Conservation (phyloP, 805 yeast genomes). For the Starmerella cellae region DNA sequence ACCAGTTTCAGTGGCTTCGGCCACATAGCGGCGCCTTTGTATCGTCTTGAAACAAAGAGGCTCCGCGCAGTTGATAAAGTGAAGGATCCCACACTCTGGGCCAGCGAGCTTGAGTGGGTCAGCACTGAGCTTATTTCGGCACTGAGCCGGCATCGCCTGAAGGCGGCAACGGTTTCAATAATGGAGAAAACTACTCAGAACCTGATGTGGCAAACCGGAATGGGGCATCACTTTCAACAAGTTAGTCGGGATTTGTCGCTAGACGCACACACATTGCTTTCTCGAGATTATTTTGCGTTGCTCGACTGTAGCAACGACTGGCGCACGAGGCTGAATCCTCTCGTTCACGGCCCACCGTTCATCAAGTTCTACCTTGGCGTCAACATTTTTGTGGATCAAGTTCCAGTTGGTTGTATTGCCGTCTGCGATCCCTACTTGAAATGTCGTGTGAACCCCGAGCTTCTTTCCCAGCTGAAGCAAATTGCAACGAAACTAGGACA, state of each 20-base stretch:
- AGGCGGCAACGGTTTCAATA: constrained; percentile 49
- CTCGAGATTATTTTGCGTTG: constrained; percentile 41
- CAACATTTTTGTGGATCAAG: constrained; percentile 36
- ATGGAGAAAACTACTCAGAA: constrained; percentile 37
- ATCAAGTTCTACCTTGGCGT: constrained; percentile 55
- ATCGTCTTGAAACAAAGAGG: constrained; percentile 38
- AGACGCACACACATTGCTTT: constrained; percentile 57
- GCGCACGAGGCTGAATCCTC: constrained; percentile 51
- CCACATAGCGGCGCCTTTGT: constrained; percentile 47
- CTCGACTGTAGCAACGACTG: constrained; percentile 55
- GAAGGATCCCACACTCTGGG: constrained; percentile 38
- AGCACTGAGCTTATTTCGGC: constrained; percentile 29
- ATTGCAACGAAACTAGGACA: constrained; percentile 10
- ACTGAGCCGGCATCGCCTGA: constrained; percentile 32
- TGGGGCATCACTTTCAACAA: constrained; percentile 35
- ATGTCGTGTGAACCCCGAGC: constrained; percentile 8
- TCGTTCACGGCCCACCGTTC: constrained; percentile 47
- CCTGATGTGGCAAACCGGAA: constrained; percentile 38
- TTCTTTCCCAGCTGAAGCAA: constrained; percentile 12
- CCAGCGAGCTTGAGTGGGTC: constrained; percentile 30
- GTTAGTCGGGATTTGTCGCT: constrained; percentile 38
- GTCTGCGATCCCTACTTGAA: constrained; percentile 37
- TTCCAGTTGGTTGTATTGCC: constrained; percentile 44
- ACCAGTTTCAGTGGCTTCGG: constrained; percentile 36
- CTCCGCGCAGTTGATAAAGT: constrained; percentile 34